These are phyloP conservation scores for Diplodia sapinea DNA, from an alignment of 2,329 filamentous ascomycete genomes.

Conservation along the genomic window DNA sequence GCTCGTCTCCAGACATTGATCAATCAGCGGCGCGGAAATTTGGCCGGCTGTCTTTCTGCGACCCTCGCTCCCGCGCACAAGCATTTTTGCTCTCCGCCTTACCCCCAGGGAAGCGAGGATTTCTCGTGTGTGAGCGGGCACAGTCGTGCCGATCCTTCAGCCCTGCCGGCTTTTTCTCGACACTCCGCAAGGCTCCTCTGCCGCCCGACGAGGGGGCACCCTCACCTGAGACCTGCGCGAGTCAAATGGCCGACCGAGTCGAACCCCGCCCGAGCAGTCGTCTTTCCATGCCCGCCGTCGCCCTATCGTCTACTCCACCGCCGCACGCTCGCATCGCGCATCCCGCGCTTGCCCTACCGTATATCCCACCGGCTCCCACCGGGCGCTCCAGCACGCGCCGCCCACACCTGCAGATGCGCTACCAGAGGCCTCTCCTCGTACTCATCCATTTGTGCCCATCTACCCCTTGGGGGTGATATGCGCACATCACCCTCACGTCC, in stretches of 20 bases:
- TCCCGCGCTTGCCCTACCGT: conserved; percentile 24
- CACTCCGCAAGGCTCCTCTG: not conserved
- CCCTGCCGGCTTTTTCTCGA: conserved; percentile 21
- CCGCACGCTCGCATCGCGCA: conserved; percentile 12
- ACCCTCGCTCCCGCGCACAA: conserved; percentile 27
- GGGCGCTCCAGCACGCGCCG: not conserved
- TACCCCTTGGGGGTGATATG: conserved; percentile 11
- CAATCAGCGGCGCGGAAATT: conserved; percentile 18
- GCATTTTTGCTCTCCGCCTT: conserved; percentile 7
- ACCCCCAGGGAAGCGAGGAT: conserved; percentile 3
- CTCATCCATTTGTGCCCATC: conserved; percentile 15
- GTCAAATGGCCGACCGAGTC: conserved; percentile 12
- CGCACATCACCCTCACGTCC: not conserved
- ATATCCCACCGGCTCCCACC: conserved; percentile 28
- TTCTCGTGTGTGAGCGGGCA: conserved; percentile 7
- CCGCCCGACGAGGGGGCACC: conserved; percentile 1
- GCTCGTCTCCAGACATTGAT: conserved; percentile 24
- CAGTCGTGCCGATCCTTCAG: conserved; percentile 25
- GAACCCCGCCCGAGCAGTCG: conserved; percentile 1
- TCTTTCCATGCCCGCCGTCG: conserved; percentile 10
- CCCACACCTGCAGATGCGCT: conserved; percentile 3
- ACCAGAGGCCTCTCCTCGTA: conserved; percentile 4
- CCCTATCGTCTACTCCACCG: conserved; percentile 5
- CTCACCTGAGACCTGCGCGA: conserved; percentile 23
- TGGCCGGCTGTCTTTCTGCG: conserved; percentile 8